Conservation (phyloP, 257 asterid species). For the Craterostigma plantagineum region DNA sequence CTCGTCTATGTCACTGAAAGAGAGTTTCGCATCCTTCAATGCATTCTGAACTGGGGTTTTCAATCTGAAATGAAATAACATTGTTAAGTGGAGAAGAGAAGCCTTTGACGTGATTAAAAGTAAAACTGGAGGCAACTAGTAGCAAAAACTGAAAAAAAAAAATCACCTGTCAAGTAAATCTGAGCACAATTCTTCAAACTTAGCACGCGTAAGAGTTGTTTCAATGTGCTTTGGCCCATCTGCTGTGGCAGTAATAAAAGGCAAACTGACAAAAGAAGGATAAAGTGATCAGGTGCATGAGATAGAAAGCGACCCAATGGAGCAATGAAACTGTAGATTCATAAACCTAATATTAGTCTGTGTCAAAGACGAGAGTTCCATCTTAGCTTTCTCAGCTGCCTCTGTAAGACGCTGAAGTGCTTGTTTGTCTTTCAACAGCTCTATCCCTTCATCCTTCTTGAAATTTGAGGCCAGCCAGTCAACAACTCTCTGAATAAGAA, state of each 20-base stretch:
- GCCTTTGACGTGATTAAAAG: neutral
- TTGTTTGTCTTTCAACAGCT: constrained; percentile 90
- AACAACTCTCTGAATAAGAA: constrained; percentile 56
- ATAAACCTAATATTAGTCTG: constrained; percentile 75
- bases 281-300: constrained; percentile 3
- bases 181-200: constrained; percentile 86
- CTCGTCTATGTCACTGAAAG: constrained; percentile 72
- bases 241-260: constrained; percentile 96
- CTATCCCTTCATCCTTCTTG: constrained; percentile 83
- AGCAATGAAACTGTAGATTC: too few relatives aligned
- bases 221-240: constrained; percentile 98
- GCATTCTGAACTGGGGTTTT: constrained; percentile 88
- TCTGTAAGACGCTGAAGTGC: constrained; percentile 97
- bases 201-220: constrained; percentile 78
- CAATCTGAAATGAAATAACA: constrained; percentile 24
- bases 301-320: neutral
- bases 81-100: neutral
- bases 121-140: too few relatives aligned
- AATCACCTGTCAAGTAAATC: constrained; percentile 81
- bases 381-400: constrained; percentile 96
- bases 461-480: constrained; percentile 81
- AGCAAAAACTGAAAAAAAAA: neutral
- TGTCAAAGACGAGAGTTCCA: constrained; percentile 85
- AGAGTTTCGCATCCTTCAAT: constrained; percentile 85
- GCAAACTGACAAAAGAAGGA: constrained; percentile 42